A percentile compares a stretch with the other conserved stretches of the same genome.
phyloP scores from a whole-genome alignment of 768 basidiomycete genomes.

The Stropharia rugosoannulata region DNA sequence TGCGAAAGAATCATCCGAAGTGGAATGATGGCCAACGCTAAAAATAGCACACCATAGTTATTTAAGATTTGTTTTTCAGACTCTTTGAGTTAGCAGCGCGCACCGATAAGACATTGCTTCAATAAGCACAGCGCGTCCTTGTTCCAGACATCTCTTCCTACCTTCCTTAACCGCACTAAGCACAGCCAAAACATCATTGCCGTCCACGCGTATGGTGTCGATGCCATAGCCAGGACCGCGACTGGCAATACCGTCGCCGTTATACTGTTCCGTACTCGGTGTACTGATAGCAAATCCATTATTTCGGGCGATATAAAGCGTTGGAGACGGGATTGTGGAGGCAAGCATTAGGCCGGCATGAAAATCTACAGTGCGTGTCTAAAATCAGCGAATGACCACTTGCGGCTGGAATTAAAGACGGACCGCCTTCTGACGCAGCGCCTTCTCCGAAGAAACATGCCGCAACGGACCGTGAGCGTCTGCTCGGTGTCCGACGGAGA shows the following conservation, averaged over 20 bases:
- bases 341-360: conserved; percentile 87
- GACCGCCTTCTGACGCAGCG: conserved; percentile 86
- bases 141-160: conserved; percentile 66
- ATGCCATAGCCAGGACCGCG: conserved; percentile 92
- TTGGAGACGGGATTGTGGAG: conserved; percentile 73
- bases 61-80: neutral
- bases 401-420: conserved; percentile 6
- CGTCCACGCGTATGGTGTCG: conserved; percentile 90
- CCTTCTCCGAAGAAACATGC: conserved; percentile 94
- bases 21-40: conserved; percentile 92
- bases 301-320: conserved; percentile 72
- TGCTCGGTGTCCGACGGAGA: conserved; percentile 71
- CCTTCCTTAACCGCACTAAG: conserved; percentile 72
- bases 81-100: conserved; percentile 11
- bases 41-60: conserved; percentile 4
- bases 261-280: conserved; percentile 84
- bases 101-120: conserved; percentile 92
- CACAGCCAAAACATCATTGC: conserved; percentile 90
- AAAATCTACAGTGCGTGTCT: conserved; percentile 57
- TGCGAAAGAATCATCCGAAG: conserved; percentile 94
- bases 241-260: conserved; percentile 90
- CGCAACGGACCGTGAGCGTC: conserved; percentile 72
- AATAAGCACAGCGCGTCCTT: conserved; percentile 78
- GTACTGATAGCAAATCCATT: conserved; percentile 97
- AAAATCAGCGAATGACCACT: neutral